A percentile compares a stretch with the other conserved stretches of the same genome.
phyloP scores from a whole-genome alignment of 352 stramenopile genomes.

The Globisporangium canariense region DNA sequence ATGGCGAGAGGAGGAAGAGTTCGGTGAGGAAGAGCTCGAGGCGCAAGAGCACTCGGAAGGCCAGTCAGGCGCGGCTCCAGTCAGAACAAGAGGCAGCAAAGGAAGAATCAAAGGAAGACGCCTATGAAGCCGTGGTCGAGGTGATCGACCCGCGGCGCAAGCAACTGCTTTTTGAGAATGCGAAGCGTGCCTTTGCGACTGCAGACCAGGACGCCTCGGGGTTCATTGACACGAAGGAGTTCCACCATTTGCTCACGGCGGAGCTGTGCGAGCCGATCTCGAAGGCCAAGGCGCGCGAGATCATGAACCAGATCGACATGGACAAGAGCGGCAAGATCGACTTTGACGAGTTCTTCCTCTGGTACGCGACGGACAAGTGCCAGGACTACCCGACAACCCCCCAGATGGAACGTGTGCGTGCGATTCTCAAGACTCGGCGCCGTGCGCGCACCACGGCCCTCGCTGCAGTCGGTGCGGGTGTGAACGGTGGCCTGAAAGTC shows the following conservation, averaged over 20 bases:
- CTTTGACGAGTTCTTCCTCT: slow-evolving; percentile 49
- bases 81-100: neutral
- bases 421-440: slow-evolving; percentile 30
- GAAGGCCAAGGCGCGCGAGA: slow-evolving; percentile 21
- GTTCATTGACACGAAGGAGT: slow-evolving; percentile 34
- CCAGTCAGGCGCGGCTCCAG: neutral
- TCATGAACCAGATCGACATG: slow-evolving; percentile 34
- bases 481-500: slow-evolving; percentile 15
- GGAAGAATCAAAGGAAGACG: slow-evolving; percentile 9
- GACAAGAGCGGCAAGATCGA: slow-evolving; percentile 43
- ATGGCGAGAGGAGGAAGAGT: slow-evolving; percentile 4
- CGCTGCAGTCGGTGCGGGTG: slow-evolving; percentile 19
- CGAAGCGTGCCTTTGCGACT: slow-evolving; percentile 27
- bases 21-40: slow-evolving; percentile 1
- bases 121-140: slow-evolving; percentile 34
- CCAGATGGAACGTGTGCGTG: slow-evolving; percentile 31
- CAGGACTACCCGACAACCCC: slow-evolving; percentile 34
- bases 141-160: slow-evolving; percentile 37
- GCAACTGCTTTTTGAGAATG: slow-evolving; percentile 29
- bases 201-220: slow-evolving; percentile 36
- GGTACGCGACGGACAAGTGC: slow-evolving; percentile 47
- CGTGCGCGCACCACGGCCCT: slow-evolving; percentile 23
- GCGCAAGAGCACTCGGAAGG: slow-evolving; percentile 10
- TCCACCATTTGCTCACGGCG: slow-evolving; percentile 26
- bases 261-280: slow-evolving; percentile 47